Percentiles rank a stretch among this genome's conserved stretches.
phyloP scores from a whole-genome alignment of 2,329 filamentous ascomycete genomes.

The Stenocarpella maydis region DNA sequence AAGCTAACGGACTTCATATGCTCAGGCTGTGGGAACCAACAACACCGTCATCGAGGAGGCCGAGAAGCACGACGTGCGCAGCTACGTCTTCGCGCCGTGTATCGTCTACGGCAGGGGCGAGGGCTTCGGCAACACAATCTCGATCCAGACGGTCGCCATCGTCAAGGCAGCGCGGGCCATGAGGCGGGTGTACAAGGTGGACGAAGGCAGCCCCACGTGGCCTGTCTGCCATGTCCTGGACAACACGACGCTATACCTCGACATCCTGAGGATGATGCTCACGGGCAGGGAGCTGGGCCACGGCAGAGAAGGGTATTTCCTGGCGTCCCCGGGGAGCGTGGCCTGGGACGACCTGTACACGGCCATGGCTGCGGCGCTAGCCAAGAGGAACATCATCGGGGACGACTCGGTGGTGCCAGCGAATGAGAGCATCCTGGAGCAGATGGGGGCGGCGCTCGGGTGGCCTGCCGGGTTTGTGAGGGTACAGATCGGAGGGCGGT shows the following conservation, averaged over 20 bases:
- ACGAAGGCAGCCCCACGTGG: conserved; percentile 52
- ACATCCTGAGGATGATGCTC: conserved; percentile 55
- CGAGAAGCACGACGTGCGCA: conserved; percentile 51
- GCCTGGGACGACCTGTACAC: conserved; percentile 60
- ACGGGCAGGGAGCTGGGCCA: conserved; percentile 46
- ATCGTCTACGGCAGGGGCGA: conserved; percentile 59
- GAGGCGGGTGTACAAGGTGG: conserved; percentile 52
- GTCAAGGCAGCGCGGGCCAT: conserved; percentile 53
- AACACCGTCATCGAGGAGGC: conserved; percentile 52
- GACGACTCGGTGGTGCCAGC: conserved; percentile 48
- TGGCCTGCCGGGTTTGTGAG: conserved; percentile 47
- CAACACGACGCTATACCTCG: conserved; percentile 55
- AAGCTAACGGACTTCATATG: neutral
- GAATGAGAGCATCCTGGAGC: conserved; percentile 45
- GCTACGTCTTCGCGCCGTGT: conserved; percentile 62
- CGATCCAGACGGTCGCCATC: conserved; percentile 59
- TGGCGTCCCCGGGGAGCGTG: conserved; percentile 57
- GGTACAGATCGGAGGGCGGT: conserved; percentile 54
- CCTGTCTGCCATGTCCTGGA: conserved; percentile 61
- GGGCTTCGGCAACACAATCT: conserved; percentile 59
- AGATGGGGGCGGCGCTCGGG: conserved; percentile 52
- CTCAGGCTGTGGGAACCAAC: conserved; percentile 51
- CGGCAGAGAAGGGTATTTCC: conserved; percentile 57
- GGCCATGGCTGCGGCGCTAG: conserved; percentile 52
- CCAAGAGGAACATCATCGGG: conserved; percentile 49